Evolutionary conservation across 2,329 filamentous ascomycete species (phyloP).

Genomic region (Aureobasidium uvarum): DNA sequence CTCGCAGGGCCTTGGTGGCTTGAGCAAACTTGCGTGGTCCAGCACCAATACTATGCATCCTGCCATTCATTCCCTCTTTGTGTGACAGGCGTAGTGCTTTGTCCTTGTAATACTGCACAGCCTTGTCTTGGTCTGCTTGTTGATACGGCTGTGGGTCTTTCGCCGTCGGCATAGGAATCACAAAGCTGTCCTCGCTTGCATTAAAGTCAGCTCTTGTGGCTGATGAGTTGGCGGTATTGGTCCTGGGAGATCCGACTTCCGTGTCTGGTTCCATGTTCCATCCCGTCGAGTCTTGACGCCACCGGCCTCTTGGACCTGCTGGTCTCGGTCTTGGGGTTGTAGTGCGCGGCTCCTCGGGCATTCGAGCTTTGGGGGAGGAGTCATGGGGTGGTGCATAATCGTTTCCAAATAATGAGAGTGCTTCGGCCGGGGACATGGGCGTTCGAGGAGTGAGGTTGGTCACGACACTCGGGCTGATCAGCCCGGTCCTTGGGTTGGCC

Average conservation of each 20-base stretch:
- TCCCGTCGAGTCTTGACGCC: slow-evolving; percentile 30
- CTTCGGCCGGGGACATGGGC: slow-evolving; percentile 36
- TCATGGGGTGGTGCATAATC: slow-evolving; percentile 15
- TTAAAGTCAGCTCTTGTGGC: slow-evolving; percentile 5
- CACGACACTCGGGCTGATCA: slow-evolving; percentile 37
- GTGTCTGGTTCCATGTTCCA: slow-evolving; percentile 30
- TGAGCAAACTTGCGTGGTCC: slow-evolving; percentile 28
- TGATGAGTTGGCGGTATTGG: slow-evolving; percentile 2
- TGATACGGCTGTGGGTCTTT: slow-evolving; percentile 38
- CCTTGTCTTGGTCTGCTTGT: slow-evolving; percentile 37
- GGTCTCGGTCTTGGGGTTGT: neutral
- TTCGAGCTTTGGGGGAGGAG: neutral
- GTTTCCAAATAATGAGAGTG: slow-evolving; percentile 31
- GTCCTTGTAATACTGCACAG: slow-evolving; percentile 35
- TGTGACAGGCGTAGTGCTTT: slow-evolving; percentile 35
- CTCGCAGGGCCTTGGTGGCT: slow-evolving; percentile 26
- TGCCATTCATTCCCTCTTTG: slow-evolving; percentile 26
- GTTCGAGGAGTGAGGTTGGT: slow-evolving; percentile 31
- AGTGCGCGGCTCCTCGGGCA: neutral
- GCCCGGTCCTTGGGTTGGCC: slow-evolving; percentile 38
- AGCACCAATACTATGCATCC: slow-evolving; percentile 26
- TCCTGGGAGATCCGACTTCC: slow-evolving; percentile 27
- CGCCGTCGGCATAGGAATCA: slow-evolving; percentile 40
- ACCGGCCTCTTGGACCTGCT: slow-evolving; percentile 9
- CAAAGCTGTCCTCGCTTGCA: slow-evolving; percentile 33